Conservation (phyloP, 2,329 filamentous ascomycete species). For the Orbilia ellipsospora region DNA sequence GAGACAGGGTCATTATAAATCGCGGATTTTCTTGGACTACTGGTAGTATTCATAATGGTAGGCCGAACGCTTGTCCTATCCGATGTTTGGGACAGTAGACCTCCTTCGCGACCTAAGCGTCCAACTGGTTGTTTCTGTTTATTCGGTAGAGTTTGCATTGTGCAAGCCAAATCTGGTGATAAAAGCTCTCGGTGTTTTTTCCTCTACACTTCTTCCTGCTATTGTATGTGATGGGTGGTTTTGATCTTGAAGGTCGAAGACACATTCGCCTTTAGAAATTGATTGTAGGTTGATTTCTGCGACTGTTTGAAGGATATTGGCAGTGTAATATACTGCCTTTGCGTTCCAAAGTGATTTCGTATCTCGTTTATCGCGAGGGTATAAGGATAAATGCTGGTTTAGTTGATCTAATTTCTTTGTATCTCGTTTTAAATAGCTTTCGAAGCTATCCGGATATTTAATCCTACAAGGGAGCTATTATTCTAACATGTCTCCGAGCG, state of each 20-base stretch:
- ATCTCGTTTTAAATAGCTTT: no score
- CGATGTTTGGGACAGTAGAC: slow-evolving; percentile 24
- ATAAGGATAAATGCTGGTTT: no score
- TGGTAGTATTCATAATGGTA: slow-evolving; percentile 10
- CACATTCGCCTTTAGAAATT: no score
- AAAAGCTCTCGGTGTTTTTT: slow-evolving; percentile 58
- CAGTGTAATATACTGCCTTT: no score
- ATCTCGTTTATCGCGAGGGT: no score
- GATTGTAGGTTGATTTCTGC: no score
- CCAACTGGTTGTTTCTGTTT: slow-evolving; percentile 41
- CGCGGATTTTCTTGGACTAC: slow-evolving; percentile 44
- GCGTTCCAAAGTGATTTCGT: no score
- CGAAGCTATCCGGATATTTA: background rate
- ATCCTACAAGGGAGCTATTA: slow-evolving; percentile 3
- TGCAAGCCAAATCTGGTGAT: slow-evolving; percentile 60
- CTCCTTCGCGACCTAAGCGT: slow-evolving; percentile 29
- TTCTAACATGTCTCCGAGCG: slow-evolving; percentile 17
- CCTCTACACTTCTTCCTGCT: slow-evolving; percentile 67
- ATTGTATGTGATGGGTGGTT: background rate
- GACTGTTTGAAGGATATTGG: no score
- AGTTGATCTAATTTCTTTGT: no score
- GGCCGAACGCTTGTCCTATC: slow-evolving; percentile 33
- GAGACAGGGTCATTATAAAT: slow-evolving; percentile 10
- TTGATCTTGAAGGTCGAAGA: no score
- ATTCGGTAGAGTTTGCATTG: slow-evolving; percentile 35